Conservation (phyloP, 345 rosid genomes). For the Salix dunnii region DNA sequence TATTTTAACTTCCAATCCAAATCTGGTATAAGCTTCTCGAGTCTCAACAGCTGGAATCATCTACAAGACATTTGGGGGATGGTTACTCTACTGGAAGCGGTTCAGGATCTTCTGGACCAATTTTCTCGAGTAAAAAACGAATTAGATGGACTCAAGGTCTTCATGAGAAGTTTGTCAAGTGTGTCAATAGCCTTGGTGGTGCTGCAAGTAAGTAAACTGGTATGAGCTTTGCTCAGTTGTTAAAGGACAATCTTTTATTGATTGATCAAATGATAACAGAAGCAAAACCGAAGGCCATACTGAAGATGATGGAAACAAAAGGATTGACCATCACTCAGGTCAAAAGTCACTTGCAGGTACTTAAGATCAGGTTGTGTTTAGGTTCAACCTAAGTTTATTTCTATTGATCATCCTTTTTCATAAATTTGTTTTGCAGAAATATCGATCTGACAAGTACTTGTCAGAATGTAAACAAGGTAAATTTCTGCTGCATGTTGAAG, state of each 20-base stretch:
- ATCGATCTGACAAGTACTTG: conserved; percentile 3
- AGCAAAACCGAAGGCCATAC: conserved; percentile 21
- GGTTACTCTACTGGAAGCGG: background rate
- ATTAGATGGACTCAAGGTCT: conserved; percentile 16
- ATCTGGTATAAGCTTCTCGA: background rate
- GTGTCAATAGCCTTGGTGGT: conserved; percentile 20
- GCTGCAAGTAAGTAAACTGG: conserved; percentile 10
- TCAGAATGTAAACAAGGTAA: conserved; percentile 5
- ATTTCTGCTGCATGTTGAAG: background rate
- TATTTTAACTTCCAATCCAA: background rate
- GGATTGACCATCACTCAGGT: conserved; percentile 15
- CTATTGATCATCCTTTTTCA: too few relatives aligned
- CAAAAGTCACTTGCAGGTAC: conserved; percentile 29
- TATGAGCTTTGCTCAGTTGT: background rate
- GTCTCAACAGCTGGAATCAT: background rate
- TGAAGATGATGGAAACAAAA: conserved; percentile 20
- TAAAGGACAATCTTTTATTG: background rate
- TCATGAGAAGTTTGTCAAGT: conserved; percentile 8
- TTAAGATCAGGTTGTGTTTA: background rate
- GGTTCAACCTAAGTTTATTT: background rate
- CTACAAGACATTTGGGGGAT: background rate
- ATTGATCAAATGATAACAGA: conserved; percentile 7
- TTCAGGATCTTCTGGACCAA: background rate
- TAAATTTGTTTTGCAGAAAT: conserved; percentile 6
- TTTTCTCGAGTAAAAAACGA: background rate